A percentile compares a stretch with the other conserved stretches of the same genome.
Evolutionary conservation across 2,329 filamentous ascomycete genomes (phyloP).

Genomic region (Teratosphaeria zuluensis): DNA sequence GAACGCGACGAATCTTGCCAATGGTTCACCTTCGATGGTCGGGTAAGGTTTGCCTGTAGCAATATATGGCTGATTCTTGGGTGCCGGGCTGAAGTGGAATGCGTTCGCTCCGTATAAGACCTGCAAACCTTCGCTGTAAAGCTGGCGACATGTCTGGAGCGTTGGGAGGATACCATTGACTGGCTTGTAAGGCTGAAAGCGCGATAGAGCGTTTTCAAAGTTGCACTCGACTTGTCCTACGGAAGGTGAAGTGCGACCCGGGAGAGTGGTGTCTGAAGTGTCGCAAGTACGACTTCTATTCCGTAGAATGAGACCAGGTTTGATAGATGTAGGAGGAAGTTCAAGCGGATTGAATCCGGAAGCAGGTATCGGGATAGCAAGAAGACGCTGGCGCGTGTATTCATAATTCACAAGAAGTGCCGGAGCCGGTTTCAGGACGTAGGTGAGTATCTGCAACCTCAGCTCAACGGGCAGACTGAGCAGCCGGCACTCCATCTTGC

Average conservation of each 20-base stretch:
- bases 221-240: neutral
- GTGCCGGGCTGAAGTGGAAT: neutral
- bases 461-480: neutral
- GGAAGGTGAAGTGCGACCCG: neutral
- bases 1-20: neutral
- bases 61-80: neutral
- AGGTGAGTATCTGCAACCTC: neutral
- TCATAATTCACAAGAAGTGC: neutral
- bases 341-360: neutral
- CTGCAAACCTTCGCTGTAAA: neutral
- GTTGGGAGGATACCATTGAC: neutral
- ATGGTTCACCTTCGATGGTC: neutral
- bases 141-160: neutral
- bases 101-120: neutral
- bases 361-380: neutral
- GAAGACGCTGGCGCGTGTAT: neutral
- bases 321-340: neutral
- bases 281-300: neutral
- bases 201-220: neutral
- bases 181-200: neutral
- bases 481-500: neutral
- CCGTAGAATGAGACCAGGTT: neutral
- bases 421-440: neutral
- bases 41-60: neutral
- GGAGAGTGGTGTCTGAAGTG: neutral